A percentile compares a stretch with the other conserved stretches of the same genome.
phyloP scores from a whole-genome alignment of 805 yeast species.

The Metschnikowia colocasiae region DNA sequence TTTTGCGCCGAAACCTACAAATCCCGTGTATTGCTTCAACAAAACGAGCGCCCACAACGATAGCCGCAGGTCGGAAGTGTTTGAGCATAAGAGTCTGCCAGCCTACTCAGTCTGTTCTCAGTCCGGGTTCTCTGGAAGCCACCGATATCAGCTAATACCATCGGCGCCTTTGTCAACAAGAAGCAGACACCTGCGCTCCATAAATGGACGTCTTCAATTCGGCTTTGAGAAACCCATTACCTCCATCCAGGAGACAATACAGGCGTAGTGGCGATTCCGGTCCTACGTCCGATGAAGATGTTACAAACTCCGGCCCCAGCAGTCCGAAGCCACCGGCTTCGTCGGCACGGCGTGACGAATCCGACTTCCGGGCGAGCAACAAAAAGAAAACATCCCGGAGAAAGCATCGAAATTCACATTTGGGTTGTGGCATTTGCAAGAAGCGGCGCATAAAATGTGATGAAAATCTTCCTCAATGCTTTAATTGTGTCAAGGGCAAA shows the following conservation, averaged over 20 bases:
- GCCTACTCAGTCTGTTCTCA: not conserved
- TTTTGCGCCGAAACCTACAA: not conserved
- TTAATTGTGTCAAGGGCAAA: conserved; percentile 50
- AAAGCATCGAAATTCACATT: conserved; percentile 64
- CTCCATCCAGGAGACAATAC: conserved; percentile 28
- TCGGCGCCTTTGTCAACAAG: not conserved
- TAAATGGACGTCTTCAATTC: conserved; percentile 26
- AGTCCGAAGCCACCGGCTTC: conserved; percentile 1
- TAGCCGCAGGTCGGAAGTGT: not conserved
- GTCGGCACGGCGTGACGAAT: conserved; percentile 16
- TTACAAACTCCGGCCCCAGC: not conserved
- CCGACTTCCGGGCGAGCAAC: conserved; percentile 10
- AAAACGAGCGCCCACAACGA: not conserved
- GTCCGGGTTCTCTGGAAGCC: not conserved
- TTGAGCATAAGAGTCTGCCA: not conserved
- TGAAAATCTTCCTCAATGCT: conserved; percentile 57
- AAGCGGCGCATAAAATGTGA: conserved; percentile 62
- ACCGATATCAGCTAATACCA: not conserved
- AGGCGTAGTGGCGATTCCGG: conserved; percentile 12
- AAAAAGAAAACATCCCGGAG: conserved; percentile 47
- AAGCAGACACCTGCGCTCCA: not conserved
- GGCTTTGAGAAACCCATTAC: conserved; percentile 34
- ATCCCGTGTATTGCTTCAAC: not conserved
- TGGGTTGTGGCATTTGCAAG: conserved; percentile 72
- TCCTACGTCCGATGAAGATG: conserved; percentile 7